Evolutionary conservation across 2,329 filamentous ascomycete species (phyloP).

Genomic region (Diplocarpon mali): DNA sequence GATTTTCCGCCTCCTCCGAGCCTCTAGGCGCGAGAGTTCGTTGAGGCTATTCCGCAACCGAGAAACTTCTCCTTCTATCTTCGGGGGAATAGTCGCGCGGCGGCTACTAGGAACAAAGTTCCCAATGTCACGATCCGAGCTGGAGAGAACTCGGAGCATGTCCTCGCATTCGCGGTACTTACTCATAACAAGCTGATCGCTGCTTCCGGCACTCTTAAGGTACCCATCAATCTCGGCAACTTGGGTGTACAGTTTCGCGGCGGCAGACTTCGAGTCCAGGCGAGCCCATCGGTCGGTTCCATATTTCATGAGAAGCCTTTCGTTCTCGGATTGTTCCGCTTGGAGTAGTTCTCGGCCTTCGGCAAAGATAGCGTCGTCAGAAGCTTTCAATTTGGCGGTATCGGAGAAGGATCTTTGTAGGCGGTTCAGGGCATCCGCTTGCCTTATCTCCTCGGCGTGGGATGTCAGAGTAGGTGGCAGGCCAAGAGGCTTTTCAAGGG

Average conservation of each 20-base stretch:
- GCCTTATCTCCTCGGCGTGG: conserved; percentile 87
- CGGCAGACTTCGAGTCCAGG: conserved; percentile 56
- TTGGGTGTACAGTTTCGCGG: conserved; percentile 30
- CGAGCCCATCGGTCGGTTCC: conserved; percentile 81
- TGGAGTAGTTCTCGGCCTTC: conserved; percentile 72
- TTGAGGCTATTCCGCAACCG: conserved; percentile 71
- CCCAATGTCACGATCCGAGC: conserved; percentile 70
- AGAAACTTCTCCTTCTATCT: conserved; percentile 68
- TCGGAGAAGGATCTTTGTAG: conserved; percentile 75
- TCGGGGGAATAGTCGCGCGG: conserved; percentile 65
- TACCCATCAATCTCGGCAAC: conserved; percentile 72
- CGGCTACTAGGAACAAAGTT: conserved; percentile 83
- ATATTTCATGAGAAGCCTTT: conserved; percentile 61
- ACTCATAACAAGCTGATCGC: conserved; percentile 51
- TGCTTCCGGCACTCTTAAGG: conserved; percentile 59
- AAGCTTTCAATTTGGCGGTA: conserved; percentile 77
- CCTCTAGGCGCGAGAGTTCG: conserved; percentile 75
- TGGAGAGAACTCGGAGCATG: conserved; percentile 64
- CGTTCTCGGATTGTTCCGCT: conserved; percentile 76
- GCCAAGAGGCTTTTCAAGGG: conserved; percentile 86
- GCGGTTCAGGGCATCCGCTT: conserved; percentile 73
- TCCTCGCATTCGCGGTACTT: conserved; percentile 71
- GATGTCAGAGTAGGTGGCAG: conserved; percentile 75
- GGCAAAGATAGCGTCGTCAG: conserved; percentile 66
- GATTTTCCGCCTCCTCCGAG: conserved; percentile 65